phyloP scores from a whole-genome alignment of 1,284 basidiomycete species.

The Amylostereum chailletii region DNA sequence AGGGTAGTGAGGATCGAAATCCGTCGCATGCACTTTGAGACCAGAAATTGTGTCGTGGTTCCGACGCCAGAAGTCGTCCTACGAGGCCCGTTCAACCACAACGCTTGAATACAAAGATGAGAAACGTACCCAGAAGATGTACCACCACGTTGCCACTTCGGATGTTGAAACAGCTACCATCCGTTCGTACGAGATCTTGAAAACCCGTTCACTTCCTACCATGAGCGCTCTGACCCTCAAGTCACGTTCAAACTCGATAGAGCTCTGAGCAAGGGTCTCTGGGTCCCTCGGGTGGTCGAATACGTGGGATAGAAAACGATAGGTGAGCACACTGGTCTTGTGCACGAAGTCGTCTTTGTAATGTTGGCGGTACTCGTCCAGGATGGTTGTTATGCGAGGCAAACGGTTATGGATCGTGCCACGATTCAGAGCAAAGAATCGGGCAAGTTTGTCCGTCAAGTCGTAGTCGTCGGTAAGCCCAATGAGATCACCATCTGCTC shows the following conservation, averaged over 20 bases:
- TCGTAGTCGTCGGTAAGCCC: slow-evolving; percentile 66
- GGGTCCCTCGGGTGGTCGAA: slow-evolving; percentile 47
- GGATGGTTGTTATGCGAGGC: slow-evolving; percentile 34
- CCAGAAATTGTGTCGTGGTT: slow-evolving; percentile 49
- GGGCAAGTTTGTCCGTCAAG: slow-evolving; percentile 52
- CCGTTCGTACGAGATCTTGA: slow-evolving; percentile 52
- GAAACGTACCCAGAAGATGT: slow-evolving; percentile 64
- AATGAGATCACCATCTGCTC: slow-evolving; percentile 44
- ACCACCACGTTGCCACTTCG: slow-evolving; percentile 70
- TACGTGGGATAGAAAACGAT: slow-evolving; percentile 59
- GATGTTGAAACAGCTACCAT: slow-evolving; percentile 43
- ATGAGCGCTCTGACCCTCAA: slow-evolving; percentile 48
- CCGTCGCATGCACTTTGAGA: slow-evolving; percentile 37
- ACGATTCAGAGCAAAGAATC: slow-evolving; percentile 59
- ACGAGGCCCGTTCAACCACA: background rate
- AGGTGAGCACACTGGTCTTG: slow-evolving; percentile 55
- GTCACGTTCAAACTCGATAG: slow-evolving; percentile 43
- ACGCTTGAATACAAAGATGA: background rate
- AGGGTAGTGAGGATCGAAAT: slow-evolving; percentile 70
- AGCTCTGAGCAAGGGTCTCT: slow-evolving; percentile 33
- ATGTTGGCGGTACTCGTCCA: slow-evolving; percentile 49
- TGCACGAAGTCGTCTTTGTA: slow-evolving; percentile 39
- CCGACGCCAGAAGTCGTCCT: slow-evolving; percentile 70
- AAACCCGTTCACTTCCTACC: slow-evolving; percentile 36
- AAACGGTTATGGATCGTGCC: slow-evolving; percentile 38